These are phyloP conservation scores for Aristolochia fimbriata DNA, from an alignment of 164 flowering plant species.

Conservation along the genomic window DNA sequence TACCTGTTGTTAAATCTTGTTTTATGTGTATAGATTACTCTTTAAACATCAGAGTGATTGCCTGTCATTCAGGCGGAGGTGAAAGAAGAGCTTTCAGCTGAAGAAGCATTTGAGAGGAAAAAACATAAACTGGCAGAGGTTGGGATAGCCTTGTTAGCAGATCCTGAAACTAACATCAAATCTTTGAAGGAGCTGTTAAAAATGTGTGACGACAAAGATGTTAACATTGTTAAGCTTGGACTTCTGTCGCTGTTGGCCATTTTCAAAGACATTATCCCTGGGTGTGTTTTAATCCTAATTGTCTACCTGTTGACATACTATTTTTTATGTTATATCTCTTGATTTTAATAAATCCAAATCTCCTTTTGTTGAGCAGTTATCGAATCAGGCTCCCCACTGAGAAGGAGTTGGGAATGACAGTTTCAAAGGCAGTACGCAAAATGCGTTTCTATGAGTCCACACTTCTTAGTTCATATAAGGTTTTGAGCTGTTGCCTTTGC, in stretches of 20 bases:
- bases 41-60: not conserved
- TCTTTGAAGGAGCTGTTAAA: constrained; percentile 64
- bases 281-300: constrained; percentile 30
- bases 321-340: not conserved
- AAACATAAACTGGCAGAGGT: constrained; percentile 75
- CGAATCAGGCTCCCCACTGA: constrained; percentile 96
- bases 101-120: constrained; percentile 49
- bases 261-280: constrained; percentile 94
- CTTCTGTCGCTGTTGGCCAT: constrained; percentile 73
- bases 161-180: constrained; percentile 82
- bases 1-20: not conserved
- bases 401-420: constrained; percentile 80
- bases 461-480: constrained; percentile 80
- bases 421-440: constrained; percentile 78
- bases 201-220: constrained; percentile 53
- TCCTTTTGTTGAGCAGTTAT: constrained; percentile 38
- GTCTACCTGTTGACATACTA: no score
- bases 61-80: constrained; percentile 60
- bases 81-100: constrained; percentile 73
- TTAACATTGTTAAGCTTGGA: constrained; percentile 52
- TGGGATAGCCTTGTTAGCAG: constrained; percentile 63
- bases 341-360: not conserved
- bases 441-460: constrained; percentile 80
- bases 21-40: not conserved
- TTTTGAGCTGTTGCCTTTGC: constrained; percentile 5